Evolutionary conservation across 331 rosid genomes (phyloP).

Genomic region (Acacia concinna): DNA sequence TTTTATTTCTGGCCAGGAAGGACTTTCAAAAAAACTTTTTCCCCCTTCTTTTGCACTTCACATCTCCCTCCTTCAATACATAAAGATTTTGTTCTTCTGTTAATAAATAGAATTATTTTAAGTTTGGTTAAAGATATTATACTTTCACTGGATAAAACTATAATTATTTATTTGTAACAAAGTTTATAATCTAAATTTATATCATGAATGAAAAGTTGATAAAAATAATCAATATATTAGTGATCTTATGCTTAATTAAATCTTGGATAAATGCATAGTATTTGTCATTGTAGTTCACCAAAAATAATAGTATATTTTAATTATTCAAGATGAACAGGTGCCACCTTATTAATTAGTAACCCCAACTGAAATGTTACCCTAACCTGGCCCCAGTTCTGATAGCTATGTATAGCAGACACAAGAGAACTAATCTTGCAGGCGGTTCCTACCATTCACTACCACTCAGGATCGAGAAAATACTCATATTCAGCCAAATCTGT

Average conservation of each 20-base stretch:
- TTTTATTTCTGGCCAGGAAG: background rate
- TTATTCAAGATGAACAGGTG: background rate
- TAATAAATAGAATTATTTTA: background rate
- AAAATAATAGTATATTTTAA: background rate
- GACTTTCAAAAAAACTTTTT: background rate
- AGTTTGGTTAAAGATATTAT: background rate
- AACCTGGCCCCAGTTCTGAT: background rate
- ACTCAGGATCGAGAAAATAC: background rate
- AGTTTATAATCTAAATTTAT: background rate
- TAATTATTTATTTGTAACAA: background rate
- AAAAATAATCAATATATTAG: background rate
- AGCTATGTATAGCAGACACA: background rate
- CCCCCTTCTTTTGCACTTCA: background rate
- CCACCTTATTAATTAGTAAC: background rate
- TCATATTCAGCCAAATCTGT: background rate
- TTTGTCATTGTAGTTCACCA: background rate
- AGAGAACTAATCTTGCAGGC: slow-evolving; percentile 1
- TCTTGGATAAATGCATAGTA: background rate
- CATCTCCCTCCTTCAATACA: background rate
- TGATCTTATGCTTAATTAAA: background rate
- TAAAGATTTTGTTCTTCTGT: background rate
- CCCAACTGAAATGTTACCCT: background rate
- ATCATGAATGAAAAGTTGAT: background rate
- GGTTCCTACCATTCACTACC: background rate
- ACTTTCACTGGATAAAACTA: background rate